phyloP scores from a whole-genome alignment of 176 grass and related monocot species.

The Oryza brachyantha region DNA sequence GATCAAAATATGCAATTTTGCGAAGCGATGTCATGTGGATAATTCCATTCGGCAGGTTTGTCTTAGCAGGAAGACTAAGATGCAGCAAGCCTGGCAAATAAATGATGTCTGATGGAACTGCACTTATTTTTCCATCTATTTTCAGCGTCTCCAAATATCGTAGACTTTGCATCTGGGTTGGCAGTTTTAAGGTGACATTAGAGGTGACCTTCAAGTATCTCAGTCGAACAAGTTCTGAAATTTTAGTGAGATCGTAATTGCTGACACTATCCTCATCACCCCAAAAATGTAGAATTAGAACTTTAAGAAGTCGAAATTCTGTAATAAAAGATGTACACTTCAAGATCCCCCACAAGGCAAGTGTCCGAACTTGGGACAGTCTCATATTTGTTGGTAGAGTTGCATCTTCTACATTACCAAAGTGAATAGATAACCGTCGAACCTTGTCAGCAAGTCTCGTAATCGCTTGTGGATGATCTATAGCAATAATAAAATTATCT shows the following conservation, averaged over 20 bases:
- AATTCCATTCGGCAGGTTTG: conserved; percentile 21
- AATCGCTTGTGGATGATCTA: conserved; percentile 12
- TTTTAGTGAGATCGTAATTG: not conserved
- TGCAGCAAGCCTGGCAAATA: not conserved
- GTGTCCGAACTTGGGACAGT: conserved; percentile 9
- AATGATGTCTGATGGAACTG: not conserved
- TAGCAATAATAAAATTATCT: conserved; percentile 5
- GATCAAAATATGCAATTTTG: conserved; percentile 20
- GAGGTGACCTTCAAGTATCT: conserved; percentile 15
- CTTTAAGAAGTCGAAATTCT: conserved; percentile 16
- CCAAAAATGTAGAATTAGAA: conserved; percentile 24
- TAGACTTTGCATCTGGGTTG: not conserved
- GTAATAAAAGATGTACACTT: not conserved
- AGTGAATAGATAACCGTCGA: conserved; percentile 29
- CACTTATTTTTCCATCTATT: conserved; percentile 6
- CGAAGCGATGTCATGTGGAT: not conserved
- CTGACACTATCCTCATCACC: not conserved
- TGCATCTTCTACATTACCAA: conserved; percentile 9
- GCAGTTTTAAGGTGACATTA: conserved; percentile 5
- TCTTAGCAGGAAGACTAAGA: not conserved
- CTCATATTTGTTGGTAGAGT: conserved; percentile 14
- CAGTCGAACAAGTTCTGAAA: conserved; percentile 9
- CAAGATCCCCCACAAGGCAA: conserved; percentile 5
- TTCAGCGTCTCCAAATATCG: conserved; percentile 8
- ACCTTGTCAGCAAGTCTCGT: conserved; percentile 8